Evolutionary conservation across 495 filamentous ascomycete species (phyloP).

Genomic region (Penicillium pancosmium): DNA sequence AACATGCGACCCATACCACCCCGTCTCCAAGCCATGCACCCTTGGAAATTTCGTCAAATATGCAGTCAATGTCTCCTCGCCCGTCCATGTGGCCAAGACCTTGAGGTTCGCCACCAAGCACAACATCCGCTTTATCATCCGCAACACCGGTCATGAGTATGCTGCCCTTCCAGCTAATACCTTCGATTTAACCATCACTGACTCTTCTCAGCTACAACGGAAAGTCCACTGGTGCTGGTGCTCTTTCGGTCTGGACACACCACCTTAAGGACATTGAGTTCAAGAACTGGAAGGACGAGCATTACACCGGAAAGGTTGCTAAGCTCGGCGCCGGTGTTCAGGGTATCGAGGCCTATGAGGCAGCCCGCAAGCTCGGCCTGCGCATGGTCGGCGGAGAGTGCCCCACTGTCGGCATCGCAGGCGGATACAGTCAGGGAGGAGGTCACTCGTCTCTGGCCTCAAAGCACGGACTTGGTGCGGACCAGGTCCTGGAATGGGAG

Average conservation of each 20-base stretch:
- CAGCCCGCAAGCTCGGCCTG: conserved; percentile 27
- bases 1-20: conserved; percentile 43
- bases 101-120: conserved; percentile 53
- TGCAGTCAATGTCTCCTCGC: conserved; percentile 32
- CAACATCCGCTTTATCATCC: conserved; percentile 62
- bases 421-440: conserved; percentile 61
- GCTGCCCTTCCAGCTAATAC: not conserved
- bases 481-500: conserved; percentile 62
- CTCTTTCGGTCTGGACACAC: conserved; percentile 57
- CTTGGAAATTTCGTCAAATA: conserved; percentile 59
- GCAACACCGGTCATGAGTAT: conserved; percentile 58
- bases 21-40: conserved; percentile 46
- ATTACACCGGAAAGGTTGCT: conserved; percentile 52
- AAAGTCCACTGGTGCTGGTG: conserved; percentile 54
- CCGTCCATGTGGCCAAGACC: conserved; percentile 25
- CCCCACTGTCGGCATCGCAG: conserved; percentile 26
- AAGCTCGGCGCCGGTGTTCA: conserved; percentile 58
- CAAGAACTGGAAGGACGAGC: conserved; percentile 29
- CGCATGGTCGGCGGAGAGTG: conserved; percentile 17
- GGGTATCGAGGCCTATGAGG: conserved; percentile 44
- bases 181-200: not conserved
- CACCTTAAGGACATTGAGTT: conserved; percentile 46
- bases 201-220: conserved; percentile 40
- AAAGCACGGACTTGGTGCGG: conserved; percentile 59
- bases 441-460: conserved; percentile 57